Evolutionary conservation across 176 grass and related monocot species (phyloP).

Genomic region (Saccharum spontaneum): DNA sequence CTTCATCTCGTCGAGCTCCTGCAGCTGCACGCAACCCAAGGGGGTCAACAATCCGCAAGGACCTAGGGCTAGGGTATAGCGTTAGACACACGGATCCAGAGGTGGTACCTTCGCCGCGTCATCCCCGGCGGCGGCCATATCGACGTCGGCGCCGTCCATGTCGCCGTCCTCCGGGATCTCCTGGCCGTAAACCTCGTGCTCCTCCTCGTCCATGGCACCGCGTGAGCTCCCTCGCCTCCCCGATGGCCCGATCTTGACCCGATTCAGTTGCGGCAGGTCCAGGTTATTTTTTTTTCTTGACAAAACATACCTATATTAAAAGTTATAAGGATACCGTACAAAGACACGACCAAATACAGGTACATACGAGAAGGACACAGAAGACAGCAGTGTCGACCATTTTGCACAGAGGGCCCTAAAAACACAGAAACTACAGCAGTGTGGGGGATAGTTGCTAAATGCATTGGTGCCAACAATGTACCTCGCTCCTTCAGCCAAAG

Average conservation of each 20-base stretch:
- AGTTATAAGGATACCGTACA: no score
- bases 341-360: no score
- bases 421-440: no score
- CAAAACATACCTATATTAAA: no score
- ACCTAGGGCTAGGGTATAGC: conserved; percentile 43
- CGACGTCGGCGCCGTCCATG: conserved; percentile 66
- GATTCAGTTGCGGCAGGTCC: neutral
- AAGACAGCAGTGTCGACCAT: no score
- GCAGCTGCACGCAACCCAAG: conserved; percentile 12
- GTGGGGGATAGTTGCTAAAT: no score
- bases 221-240: neutral
- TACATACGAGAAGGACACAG: no score
- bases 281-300: no score
- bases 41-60: neutral
- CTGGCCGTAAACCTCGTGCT: conserved; percentile 76
- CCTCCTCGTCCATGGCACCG: conserved; percentile 67
- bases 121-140: conserved; percentile 46
- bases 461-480: no score
- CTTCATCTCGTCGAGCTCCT: conserved; percentile 84
- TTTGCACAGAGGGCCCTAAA: no score
- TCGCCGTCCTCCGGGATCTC: conserved; percentile 79
- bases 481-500: no score
- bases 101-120: conserved; percentile 48
- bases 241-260: conserved; percentile 16
- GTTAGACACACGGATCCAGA: neutral